phyloP scores from a whole-genome alignment of 75 land plant species.

The Isoetes taiwanensis region DNA sequence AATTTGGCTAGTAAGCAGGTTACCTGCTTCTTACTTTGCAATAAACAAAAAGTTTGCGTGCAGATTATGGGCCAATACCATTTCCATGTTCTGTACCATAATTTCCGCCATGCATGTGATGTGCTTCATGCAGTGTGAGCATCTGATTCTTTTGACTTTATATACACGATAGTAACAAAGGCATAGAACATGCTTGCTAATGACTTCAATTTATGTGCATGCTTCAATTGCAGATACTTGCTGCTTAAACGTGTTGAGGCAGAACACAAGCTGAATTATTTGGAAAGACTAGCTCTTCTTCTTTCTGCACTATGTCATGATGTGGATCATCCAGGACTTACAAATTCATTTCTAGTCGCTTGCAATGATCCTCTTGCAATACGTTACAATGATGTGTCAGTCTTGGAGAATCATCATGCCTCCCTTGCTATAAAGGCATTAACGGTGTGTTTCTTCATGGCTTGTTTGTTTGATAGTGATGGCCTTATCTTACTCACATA shows the following conservation, averaged over 20 bases:
- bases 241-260: slow-evolving; percentile 21
- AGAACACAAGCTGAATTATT: slow-evolving; percentile 15
- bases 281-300: slow-evolving; percentile 20
- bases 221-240: slow-evolving; percentile 24
- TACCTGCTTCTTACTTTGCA: too few relatives aligned
- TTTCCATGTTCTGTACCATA: slow-evolving; percentile 24
- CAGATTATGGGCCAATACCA: slow-evolving; percentile 31
- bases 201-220: too few relatives aligned
- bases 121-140: slow-evolving; percentile 30
- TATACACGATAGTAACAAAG: not conserved
- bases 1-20: too few relatives aligned
- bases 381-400: slow-evolving; percentile 30
- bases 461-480: too few relatives aligned
- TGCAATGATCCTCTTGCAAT: slow-evolving; percentile 33
- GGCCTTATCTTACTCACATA: too few relatives aligned
- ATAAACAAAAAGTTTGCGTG: too few relatives aligned
- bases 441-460: slow-evolving; percentile 16
- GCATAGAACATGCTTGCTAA: not conserved
- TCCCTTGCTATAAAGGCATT: slow-evolving; percentile 22
- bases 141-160: not conserved
- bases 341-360: slow-evolving; percentile 23
- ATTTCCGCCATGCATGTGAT: slow-evolving; percentile 36
- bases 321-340: slow-evolving; percentile 38
- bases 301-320: slow-evolving; percentile 34
- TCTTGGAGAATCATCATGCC: slow-evolving; percentile 33